phyloP scores from a whole-genome alignment of 331 rosid genomes.

The Erythrophleum ivorense region DNA sequence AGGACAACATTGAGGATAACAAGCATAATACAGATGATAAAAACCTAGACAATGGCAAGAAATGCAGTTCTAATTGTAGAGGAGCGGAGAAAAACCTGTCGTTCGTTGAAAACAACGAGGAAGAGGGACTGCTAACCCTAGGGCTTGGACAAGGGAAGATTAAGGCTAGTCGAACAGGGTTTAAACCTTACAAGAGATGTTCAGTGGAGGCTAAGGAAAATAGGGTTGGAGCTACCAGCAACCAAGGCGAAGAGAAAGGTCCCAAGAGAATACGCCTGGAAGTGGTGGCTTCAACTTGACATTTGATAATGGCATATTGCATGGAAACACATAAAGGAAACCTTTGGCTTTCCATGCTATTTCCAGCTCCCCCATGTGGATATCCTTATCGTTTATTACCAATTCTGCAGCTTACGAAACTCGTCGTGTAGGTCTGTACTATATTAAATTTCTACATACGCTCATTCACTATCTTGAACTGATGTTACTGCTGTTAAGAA shows the following conservation, averaged over 20 bases:
- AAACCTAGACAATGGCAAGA: slow-evolving; percentile 47
- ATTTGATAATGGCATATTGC: slow-evolving; percentile 49
- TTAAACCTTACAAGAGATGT: slow-evolving; percentile 96
- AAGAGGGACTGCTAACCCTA: slow-evolving; percentile 59
- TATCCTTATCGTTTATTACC: slow-evolving; percentile 44
- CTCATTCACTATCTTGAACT: slow-evolving; percentile 52
- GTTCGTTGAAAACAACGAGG: slow-evolving; percentile 45
- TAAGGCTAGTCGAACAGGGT: slow-evolving; percentile 79
- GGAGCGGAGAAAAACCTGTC: slow-evolving; percentile 41
- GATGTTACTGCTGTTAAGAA: slow-evolving; percentile 53
- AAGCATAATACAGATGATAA: slow-evolving; percentile 41
- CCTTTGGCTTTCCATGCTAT: slow-evolving; percentile 60
- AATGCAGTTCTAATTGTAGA: slow-evolving; percentile 45
- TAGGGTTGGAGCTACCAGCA: slow-evolving; percentile 50
- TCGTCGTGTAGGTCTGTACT: slow-evolving; percentile 69
- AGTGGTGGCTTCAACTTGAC: slow-evolving; percentile 63
- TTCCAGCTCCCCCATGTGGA: slow-evolving; percentile 29
- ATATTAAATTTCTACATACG: slow-evolving; percentile 53
- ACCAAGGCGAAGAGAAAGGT: slow-evolving; percentile 73
- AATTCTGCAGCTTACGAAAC: slow-evolving; percentile 64
- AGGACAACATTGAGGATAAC: slow-evolving; percentile 40
- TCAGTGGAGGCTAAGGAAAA: slow-evolving; percentile 77
- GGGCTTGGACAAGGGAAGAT: slow-evolving; percentile 78
- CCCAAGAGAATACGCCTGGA: slow-evolving; percentile 81
- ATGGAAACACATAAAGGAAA: slow-evolving; percentile 54